Percentiles rank a stretch among this genome's conserved stretches.
phyloP scores from a whole-genome alignment of 768 basidiomycete species.

The Boletus fagicola region DNA sequence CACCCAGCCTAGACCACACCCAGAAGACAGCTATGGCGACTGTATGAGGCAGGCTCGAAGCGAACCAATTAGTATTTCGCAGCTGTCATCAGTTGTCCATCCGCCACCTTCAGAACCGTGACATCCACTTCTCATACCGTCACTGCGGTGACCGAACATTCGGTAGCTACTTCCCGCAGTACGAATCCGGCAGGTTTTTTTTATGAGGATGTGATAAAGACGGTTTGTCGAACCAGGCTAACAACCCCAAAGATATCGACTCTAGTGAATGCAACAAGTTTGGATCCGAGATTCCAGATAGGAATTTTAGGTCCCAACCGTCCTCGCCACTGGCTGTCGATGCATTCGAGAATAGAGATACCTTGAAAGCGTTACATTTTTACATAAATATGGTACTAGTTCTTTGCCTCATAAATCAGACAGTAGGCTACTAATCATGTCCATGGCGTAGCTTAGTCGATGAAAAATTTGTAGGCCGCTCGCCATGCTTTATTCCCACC shows the following conservation, averaged over 20 bases:
- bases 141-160: not conserved
- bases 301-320: not conserved
- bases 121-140: not conserved
- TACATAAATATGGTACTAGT: constrained; percentile 5
- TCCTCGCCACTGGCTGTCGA: no score
- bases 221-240: not conserved
- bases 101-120: not conserved
- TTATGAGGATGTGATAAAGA: not conserved
- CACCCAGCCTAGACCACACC: not conserved
- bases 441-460: constrained; percentile 14
- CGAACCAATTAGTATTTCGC: not conserved
- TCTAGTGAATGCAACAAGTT: not conserved
- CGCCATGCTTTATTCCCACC: constrained; percentile 57
- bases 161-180: not conserved
- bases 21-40: not conserved
- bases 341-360: not conserved
- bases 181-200: not conserved
- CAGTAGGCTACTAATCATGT: not conserved
- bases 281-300: not conserved
- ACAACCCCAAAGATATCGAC: not conserved
- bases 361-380: not conserved
- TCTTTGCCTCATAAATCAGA: not conserved
- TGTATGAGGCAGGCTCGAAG: not conserved
- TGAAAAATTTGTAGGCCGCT: constrained; percentile 38
- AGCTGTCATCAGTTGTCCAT: not conserved